Conservation (phyloP, 495 filamentous ascomycete species). For the Trichoderma reesei region DNA sequence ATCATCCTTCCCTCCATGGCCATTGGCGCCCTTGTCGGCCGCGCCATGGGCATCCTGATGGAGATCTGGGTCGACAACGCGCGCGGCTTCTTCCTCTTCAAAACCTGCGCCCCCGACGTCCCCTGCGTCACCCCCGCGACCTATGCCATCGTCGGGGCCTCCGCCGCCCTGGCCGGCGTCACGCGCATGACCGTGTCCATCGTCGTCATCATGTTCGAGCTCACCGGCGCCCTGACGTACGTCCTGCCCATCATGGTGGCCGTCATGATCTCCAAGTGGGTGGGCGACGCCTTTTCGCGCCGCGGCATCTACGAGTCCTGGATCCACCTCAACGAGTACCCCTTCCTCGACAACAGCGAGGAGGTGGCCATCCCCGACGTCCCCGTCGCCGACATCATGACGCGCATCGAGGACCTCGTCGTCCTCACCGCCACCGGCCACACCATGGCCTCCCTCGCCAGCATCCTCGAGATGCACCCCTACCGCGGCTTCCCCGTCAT, state of each 20-base stretch:
- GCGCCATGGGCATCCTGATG: slow-evolving; percentile 78
- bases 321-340: slow-evolving; percentile 95
- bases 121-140: slow-evolving; percentile 89
- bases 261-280: slow-evolving; percentile 98
- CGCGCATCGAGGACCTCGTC: slow-evolving; percentile 78
- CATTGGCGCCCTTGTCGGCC: slow-evolving; percentile 87
- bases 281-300: slow-evolving; percentile 90
- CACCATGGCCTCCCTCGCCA: slow-evolving; percentile 65
- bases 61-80: slow-evolving; percentile 78
- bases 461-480: slow-evolving; percentile 58
- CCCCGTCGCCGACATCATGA: slow-evolving; percentile 79
- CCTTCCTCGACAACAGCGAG: slow-evolving; percentile 89
- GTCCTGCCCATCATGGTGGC: slow-evolving; percentile 98
- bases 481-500: slow-evolving; percentile 94
- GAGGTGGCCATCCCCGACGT: slow-evolving; percentile 76
- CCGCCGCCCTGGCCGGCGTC: slow-evolving; percentile 92
- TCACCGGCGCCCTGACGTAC: slow-evolving; percentile 91
- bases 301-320: slow-evolving; percentile 95
- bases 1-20: slow-evolving; percentile 98
- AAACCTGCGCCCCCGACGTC: slow-evolving; percentile 73
- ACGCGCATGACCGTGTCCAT: slow-evolving; percentile 96
- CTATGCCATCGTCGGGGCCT: slow-evolving; percentile 93
- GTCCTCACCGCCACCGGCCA: slow-evolving; percentile 79
- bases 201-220: slow-evolving; percentile 98
- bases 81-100: slow-evolving; percentile 68